Evolutionary conservation across 257 asterid species (phyloP).

Genomic region (Capsicum baccatum): DNA sequence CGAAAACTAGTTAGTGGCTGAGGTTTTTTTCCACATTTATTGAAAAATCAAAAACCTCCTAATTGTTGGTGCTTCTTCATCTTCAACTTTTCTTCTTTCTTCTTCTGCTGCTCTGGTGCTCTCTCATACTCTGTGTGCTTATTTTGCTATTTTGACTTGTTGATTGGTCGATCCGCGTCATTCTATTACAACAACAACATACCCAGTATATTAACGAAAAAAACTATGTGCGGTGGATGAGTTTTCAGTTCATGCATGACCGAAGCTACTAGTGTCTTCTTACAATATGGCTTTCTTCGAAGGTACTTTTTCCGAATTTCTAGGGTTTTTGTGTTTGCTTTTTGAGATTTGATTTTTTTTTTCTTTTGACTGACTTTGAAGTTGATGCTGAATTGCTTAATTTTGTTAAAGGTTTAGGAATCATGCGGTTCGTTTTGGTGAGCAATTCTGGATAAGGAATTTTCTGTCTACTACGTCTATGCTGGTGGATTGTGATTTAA

Average conservation of each 20-base stretch:
- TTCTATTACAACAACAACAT: too few species aligned
- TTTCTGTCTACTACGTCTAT: constrained; percentile 35
- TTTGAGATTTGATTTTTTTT: not conserved
- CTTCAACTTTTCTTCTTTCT: not conserved
- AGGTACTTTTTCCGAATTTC: constrained; percentile 26
- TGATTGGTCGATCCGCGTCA: too few species aligned
- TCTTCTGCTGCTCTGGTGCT: too few species aligned
- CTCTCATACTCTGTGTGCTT: too few species aligned
- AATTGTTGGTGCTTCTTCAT: not conserved
- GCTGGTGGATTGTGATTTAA: constrained; percentile 45
- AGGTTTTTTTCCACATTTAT: constrained; percentile 44
- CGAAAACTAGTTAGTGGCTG: constrained; percentile 74
- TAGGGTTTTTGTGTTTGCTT: not conserved
- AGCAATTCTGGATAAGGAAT: constrained; percentile 47
- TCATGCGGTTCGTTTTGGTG: constrained; percentile 49
- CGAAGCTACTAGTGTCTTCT: constrained; percentile 33
- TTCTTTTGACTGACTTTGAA: not conserved
- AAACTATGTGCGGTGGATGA: constrained; percentile 29
- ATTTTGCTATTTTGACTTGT: too few species aligned
- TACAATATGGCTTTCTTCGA: constrained; percentile 41
- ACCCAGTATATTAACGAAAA: too few species aligned
- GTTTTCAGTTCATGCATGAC: constrained; percentile 37
- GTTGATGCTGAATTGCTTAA: not conserved
- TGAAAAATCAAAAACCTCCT: constrained; percentile 24
- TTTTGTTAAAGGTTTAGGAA: constrained; percentile 56